These are phyloP conservation scores for Penicillium silybi DNA, from an alignment of 495 filamentous ascomycete genomes.

Conservation along the genomic window DNA sequence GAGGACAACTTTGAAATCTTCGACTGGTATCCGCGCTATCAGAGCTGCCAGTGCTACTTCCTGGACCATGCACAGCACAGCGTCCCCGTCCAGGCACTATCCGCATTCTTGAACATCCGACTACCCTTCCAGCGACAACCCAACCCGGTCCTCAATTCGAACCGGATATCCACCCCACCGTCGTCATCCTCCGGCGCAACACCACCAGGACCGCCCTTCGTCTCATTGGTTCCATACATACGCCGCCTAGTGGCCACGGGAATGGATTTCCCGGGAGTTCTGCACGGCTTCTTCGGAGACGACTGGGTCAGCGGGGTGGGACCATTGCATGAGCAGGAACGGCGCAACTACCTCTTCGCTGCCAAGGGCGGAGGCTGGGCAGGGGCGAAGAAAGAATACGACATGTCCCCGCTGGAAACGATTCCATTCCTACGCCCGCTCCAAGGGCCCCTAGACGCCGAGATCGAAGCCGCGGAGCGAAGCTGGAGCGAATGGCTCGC, in stretches of 20 bases:
- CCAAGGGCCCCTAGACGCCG: slow-evolving; percentile 65
- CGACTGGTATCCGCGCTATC: slow-evolving; percentile 90
- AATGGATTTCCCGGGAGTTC: slow-evolving; percentile 76
- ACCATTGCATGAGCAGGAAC: slow-evolving; percentile 80
- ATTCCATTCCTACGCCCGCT: slow-evolving; percentile 84
- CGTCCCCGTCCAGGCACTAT: slow-evolving; percentile 77
- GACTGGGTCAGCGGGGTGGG: slow-evolving; percentile 79
- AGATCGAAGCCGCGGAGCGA: slow-evolving; percentile 80
- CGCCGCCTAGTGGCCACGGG: slow-evolving; percentile 88
- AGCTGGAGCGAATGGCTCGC: slow-evolving; percentile 84
- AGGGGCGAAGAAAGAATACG: slow-evolving; percentile 82
- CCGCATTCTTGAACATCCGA: slow-evolving; percentile 84
- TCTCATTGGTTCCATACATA: slow-evolving; percentile 84
- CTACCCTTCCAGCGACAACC: slow-evolving; percentile 48
- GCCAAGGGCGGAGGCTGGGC: slow-evolving; percentile 90
- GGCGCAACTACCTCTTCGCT: slow-evolving; percentile 91
- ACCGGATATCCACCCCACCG: slow-evolving; percentile 18
- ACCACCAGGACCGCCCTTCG: slow-evolving; percentile 36
- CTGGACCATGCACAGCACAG: slow-evolving; percentile 88
- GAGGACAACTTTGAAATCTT: slow-evolving; percentile 67
- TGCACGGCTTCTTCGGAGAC: slow-evolving; percentile 94
- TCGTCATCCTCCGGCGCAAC: slow-evolving; percentile 26
- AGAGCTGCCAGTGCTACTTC: slow-evolving; percentile 90
- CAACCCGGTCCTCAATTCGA: slow-evolving; percentile 35
- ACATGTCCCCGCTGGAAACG: slow-evolving; percentile 73